Base-by-base conservation (phyloP, 257 asterid species). In the Ophiorrhiza pumila region DNA sequence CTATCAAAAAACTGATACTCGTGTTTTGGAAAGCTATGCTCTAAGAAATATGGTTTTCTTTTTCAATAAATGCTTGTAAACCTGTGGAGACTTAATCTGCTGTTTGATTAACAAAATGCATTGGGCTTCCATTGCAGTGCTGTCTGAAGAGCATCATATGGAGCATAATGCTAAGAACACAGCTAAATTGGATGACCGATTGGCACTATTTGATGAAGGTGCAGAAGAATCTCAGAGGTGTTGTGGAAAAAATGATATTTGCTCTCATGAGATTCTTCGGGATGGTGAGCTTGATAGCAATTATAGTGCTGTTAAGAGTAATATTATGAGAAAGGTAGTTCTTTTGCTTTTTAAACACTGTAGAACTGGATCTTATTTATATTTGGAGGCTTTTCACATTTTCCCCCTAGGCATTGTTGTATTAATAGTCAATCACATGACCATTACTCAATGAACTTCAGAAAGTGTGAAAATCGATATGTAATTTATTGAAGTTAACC, bases 281-380 rank as follows among this genome's bases (percentile, higher is more conserved):
- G 87, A 84, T 79, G 83, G 92, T 57, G 90, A 77, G 72, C 70
- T 80, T 63, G 85, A 80, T 73, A 77, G 75, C 70, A 83, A 79
- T 65, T 71, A 84, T 57, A 67, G 71, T 75, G 59, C 73, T 61
- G 75, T 70, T 71, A 82, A 83, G 23, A 82, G 74, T 76, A 92
- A 82, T 82, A 83, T 92, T 83, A 79, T 57, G 84, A 83, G 86
- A 82, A 92, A 92, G 96, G 97, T 87, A 73, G 59, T 77, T 62
- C 15, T 20, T 27, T 76, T 60, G 47, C 42, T 68, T 56, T 25
- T 55, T 65, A 6, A 25, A 59, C 29, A 29, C 13, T 50, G 49
- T 22, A 49, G 22, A 42, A 37, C 1, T 45, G 23, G 50, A 57
- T 58, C 34, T 37, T 71, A 39, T 63, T 71, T 29, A 72, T 45